Evolutionary conservation across 306 rosid genomes (phyloP).

Genomic region (Carpinus viminea): DNA sequence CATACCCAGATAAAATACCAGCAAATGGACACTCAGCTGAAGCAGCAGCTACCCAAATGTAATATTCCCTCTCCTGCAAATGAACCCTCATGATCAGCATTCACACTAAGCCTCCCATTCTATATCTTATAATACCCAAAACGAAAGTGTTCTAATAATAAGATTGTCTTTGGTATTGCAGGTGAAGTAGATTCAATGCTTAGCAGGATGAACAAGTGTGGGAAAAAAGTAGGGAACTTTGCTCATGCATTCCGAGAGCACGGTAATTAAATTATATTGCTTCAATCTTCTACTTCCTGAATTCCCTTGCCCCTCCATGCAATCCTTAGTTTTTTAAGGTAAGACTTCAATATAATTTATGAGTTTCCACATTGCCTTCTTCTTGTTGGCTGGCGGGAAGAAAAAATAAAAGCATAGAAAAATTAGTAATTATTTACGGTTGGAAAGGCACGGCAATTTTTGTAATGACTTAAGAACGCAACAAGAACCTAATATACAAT

Average conservation of each 20-base stretch:
- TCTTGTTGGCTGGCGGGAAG: neutral
- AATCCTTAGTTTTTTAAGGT: neutral
- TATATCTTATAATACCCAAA: neutral
- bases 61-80: slow-evolving; percentile 27
- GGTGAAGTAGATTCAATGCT: slow-evolving; percentile 35
- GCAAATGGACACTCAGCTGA: slow-evolving; percentile 41
- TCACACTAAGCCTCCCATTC: slow-evolving; percentile 28
- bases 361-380: too few species aligned
- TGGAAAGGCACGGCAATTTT: too few species aligned
- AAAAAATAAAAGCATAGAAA: neutral
- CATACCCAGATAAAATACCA: slow-evolving; percentile 25
- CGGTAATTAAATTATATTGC: slow-evolving; percentile 25
- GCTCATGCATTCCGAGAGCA: slow-evolving; percentile 47
- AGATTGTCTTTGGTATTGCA: slow-evolving; percentile 16
- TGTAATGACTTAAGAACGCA: too few species aligned
- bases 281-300: neutral
- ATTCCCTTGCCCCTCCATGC: neutral
- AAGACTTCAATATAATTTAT: too few species aligned
- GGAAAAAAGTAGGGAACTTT: slow-evolving; percentile 29
- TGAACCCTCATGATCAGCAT: slow-evolving; percentile 10
- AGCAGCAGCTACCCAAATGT: slow-evolving; percentile 30
- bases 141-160: neutral
- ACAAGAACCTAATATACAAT: too few species aligned
- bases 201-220: slow-evolving; percentile 31
- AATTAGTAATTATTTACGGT: neutral